phyloP scores from a whole-genome alignment of 176 grass and related monocot genomes.

The Cenchrus purpureus region DNA sequence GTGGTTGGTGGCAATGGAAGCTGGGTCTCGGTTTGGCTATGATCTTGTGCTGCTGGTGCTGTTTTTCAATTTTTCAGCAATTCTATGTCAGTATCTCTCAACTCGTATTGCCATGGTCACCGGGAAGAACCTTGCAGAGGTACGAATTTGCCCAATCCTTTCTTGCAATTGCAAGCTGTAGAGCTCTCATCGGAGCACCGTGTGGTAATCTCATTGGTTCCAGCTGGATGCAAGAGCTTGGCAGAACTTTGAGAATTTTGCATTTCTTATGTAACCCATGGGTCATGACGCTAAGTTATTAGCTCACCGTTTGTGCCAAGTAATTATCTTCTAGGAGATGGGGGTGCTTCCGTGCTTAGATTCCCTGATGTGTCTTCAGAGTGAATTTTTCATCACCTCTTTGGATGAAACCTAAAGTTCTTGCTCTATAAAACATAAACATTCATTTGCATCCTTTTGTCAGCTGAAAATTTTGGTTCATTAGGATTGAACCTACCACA shows the following conservation, averaged over 20 bases:
- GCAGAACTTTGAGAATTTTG: not conserved
- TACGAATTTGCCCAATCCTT: constrained; percentile 2
- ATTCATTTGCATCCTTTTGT: not conserved
- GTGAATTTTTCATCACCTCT: not conserved
- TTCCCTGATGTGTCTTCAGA: not conserved
- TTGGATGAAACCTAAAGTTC: not conserved
- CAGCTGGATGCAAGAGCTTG: not conserved
- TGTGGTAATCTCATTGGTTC: not conserved
- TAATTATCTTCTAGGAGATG: not conserved
- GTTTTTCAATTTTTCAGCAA: constrained; percentile 76
- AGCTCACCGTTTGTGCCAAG: not conserved
- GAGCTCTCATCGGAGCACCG: not conserved
- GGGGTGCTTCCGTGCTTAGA: not conserved
- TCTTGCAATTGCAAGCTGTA: not conserved
- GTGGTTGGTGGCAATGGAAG: constrained; percentile 67
- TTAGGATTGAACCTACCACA: not conserved
- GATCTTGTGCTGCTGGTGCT: constrained; percentile 75
- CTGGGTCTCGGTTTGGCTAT: constrained; percentile 73
- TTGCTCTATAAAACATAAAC: not conserved
- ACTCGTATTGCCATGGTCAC: constrained; percentile 70
- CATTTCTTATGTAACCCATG: not conserved
- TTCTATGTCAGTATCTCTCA: constrained; percentile 79
- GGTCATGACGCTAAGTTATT: not conserved
- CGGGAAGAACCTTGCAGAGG: constrained; percentile 82
- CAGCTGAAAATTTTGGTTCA: not conserved